Evolutionary conservation across 768 basidiomycete genomes (phyloP), one percentile per base, ranked within the genome.

Genomic region (Kondoa subrosea): DNA sequence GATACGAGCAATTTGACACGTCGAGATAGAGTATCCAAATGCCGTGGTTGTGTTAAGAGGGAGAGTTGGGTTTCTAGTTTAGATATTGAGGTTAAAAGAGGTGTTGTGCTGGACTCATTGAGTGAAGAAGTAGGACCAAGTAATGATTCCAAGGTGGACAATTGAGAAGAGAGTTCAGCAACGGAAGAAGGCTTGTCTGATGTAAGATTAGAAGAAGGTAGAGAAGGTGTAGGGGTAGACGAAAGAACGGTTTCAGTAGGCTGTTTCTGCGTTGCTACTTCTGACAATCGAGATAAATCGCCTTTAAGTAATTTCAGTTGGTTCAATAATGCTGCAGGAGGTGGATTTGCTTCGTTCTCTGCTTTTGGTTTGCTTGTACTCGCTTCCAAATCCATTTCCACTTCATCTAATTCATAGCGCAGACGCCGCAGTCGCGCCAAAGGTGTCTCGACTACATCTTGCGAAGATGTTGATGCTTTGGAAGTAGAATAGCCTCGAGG

Each of bases 1-100:
- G 91, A 86, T 16, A 93, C 81, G 21, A 97, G 83, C 4, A 96
- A 80, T 74, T 97, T 99, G 69, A 97, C 83, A 2, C 93, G 85
- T 2, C 93, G 84, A 1, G 92, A 92, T 70, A 96, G 87, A 14
- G 90, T 88, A 77, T 99, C 95, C 63, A 97, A 85, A 75, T 97
- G 91, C 17, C 92, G 85, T 0, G 95, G 93, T 78, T 96, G 91
- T 0, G 93, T 89, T 59, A 99, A 84, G 17, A 96, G 81, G 4
- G 85, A 83, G 27, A 97, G 80, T 75, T 95, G 91, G 26, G 84
- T 84, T 74, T 89, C 90, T 57, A 96, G 83, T 57, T 88, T 84
- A 21, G 83, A 83, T 65, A 96, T 81, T 62, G 88, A 82, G 0
- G 89, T 86, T 2, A 95, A 79, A n/a, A 96, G 80, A 0, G 79